Base-by-base conservation (phyloP, 192 early-diverging fungal species). In the Globomyces pollinis-pini region DNA sequence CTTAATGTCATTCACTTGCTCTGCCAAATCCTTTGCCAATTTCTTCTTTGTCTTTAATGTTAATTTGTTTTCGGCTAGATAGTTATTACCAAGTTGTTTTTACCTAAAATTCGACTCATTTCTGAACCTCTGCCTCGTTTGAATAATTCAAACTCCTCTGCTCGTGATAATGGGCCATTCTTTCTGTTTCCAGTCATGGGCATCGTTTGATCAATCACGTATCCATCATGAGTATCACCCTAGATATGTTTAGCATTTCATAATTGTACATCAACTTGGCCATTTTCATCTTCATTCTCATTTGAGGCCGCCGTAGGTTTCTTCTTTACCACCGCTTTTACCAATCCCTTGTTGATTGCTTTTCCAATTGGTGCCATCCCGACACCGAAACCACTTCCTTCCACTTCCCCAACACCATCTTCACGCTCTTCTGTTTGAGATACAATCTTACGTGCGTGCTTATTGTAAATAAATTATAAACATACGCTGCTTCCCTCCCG, bases 31-130 rank as follows among this genome's bases (percentile, higher is more conserved):
- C 44, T 60, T 68, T 23, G 80, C 80, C 9, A 28, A n/a, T 23
- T 59, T 64, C 23, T 67, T 67, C 62, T 84, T 84, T 23, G 83
- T 75, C 20, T 67, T 65, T 12, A 84, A 63, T 23, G 64, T 57
- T 9, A 63, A 79, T 83, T 44, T 31, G 1, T 29, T 33, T 12
- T 21, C 29, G 2, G 12, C 31, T 11, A 6, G 8, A 5, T 64
- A 83, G 75, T n/a, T n/a, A n/a, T n/a, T n/a, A n/a, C n/a, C n/a
- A n/a, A 60, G 53, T 84, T 84, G 72, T 84, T 84, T 61, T 84
- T 80, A 13, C 29, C 61, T 38, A 84, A 60, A 23, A 83, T 76
- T 18, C 73, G 64, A 45, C 53, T 72, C 60, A 80, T 69, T 23
- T 84, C 82, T 2, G 64, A 34, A 0, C 82, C 82, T 38, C 69